Base-by-base conservation (phyloP, 192 early-diverging fungal species). In the Backusella psychrophila region DNA sequence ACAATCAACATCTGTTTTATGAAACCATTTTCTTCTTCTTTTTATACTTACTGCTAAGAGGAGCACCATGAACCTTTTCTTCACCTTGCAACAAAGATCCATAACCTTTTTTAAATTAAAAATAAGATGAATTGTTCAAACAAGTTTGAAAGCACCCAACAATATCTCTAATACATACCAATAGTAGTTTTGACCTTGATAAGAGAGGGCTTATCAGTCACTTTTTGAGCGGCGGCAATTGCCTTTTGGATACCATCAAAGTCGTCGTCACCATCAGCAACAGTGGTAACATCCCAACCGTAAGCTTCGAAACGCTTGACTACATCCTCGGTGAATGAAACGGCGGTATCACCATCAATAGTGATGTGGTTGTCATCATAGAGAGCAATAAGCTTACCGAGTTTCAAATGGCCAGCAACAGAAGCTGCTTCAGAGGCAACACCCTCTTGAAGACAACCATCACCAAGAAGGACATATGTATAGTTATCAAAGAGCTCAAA, bases 381-480 rank as follows among this genome's bases (percentile, higher is more conserved):
- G 52, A 99, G 82, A 33, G 90, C 92, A 78, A 98, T 96, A 63
- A 99, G 88, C 78, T 97, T 97, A 78, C 97, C 96, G 29, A 99
- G 88, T 85, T 97, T 83, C 78, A 94, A 84, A 71, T 98, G 95
- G 56, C 80, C 80, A 66, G 80, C 80, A 67, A 73, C 19, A 14
- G 77, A 78, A 67, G 87, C 87, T 31, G 98, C 93, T 83, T 99
- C 98, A 26, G 93, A 90, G 33, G 93, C 85, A 49, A 99, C 94
- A 89, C 98, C 98, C 85, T 99, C 98, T 86, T 99, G 98, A 69
- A 99, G 81, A 87, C 98, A 99, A 70, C 98, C 98, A 81, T 99
- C 98, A 75, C 98, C 98, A 35, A 89, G 75, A 74, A 99, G 91
- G 33, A 88, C 84, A 53, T 90, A 98, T 34, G 93, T 94, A 75